Evolutionary conservation across 1,139 yeast species (phyloP).

Genomic region (Hyphopichia burtonii): DNA sequence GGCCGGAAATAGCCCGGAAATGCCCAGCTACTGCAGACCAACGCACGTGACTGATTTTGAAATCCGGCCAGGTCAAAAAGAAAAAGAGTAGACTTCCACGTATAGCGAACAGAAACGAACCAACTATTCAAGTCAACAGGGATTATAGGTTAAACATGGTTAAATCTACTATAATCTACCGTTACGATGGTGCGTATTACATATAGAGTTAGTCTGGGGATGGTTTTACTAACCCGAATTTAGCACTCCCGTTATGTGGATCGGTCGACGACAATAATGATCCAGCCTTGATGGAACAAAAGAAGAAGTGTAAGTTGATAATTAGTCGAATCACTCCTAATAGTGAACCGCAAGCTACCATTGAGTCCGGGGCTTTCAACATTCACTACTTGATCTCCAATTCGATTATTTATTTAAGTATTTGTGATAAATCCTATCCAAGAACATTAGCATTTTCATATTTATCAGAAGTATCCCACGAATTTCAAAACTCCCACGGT

Average conservation of each 20-base stretch:
- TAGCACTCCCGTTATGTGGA: constrained; percentile 87
- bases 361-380: constrained; percentile 72
- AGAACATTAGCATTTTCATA: constrained; percentile 87
- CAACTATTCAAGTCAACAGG: neutral
- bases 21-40: too few relatives aligned
- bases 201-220: too few relatives aligned
- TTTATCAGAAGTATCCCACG: constrained; percentile 75
- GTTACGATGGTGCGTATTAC: constrained; percentile 62
- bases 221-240: constrained; percentile 3
- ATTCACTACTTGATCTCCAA: constrained; percentile 72
- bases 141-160: constrained; percentile 46
- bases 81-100: neutral
- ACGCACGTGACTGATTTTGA: too few relatives aligned
- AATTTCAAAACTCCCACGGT: constrained; percentile 79
- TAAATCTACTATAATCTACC: constrained; percentile 67
- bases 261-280: constrained; percentile 81
- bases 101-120: neutral
- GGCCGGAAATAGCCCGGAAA: too few relatives aligned
- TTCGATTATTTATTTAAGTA: constrained; percentile 70
- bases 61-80: too few relatives aligned
- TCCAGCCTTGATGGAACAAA: constrained; percentile 64
- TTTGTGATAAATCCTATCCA: constrained; percentile 78
- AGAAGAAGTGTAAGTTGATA: constrained; percentile 79
- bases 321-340: constrained; percentile 74
- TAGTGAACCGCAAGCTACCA: constrained; percentile 82